Conservation (phyloP, 345 rosid species). For the Mercurialis annua region DNA sequence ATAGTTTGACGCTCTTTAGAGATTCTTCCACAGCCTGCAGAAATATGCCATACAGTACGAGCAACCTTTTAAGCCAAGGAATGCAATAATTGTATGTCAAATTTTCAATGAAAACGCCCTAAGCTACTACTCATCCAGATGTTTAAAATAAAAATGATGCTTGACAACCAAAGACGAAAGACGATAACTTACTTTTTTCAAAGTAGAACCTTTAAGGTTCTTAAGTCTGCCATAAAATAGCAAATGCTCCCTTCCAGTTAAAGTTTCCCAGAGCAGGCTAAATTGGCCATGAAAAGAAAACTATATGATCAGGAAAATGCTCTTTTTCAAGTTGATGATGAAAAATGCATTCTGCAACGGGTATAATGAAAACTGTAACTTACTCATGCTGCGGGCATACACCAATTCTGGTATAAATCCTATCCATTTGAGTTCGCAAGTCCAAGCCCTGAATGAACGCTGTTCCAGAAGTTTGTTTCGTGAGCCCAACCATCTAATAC, state of each 20-base stretch:
- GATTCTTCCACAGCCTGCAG: slow-evolving; percentile 89
- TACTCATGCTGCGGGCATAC: slow-evolving; percentile 98
- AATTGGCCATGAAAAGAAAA: slow-evolving; percentile 9
- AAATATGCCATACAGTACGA: not conserved
- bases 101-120: not conserved
- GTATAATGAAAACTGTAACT: slow-evolving; percentile 22
- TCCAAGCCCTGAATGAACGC: slow-evolving; percentile 73
- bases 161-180: not conserved
- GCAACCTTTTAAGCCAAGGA: not conserved
- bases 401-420: slow-evolving; percentile 85
- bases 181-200: slow-evolving; percentile 46
- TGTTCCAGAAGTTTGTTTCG: slow-evolving; percentile 72
- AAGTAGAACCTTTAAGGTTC: slow-evolving; percentile 72
- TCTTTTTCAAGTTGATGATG: slow-evolving; percentile 1
- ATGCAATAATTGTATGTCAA: not conserved
- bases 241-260: slow-evolving; percentile 89
- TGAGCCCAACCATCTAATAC: slow-evolving; percentile 83
- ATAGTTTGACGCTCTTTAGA: slow-evolving; percentile 68
- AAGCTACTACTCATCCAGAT: not conserved
- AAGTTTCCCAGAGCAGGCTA: slow-evolving; percentile 90
- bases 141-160: not conserved
- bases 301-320: not conserved
- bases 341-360: not conserved
- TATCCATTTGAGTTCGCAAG: slow-evolving; percentile 64
- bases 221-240: slow-evolving; percentile 95